These are phyloP conservation scores for Leptomonas pyrrhocoris DNA, from an alignment of 208 protist species.

Conservation along the genomic window DNA sequence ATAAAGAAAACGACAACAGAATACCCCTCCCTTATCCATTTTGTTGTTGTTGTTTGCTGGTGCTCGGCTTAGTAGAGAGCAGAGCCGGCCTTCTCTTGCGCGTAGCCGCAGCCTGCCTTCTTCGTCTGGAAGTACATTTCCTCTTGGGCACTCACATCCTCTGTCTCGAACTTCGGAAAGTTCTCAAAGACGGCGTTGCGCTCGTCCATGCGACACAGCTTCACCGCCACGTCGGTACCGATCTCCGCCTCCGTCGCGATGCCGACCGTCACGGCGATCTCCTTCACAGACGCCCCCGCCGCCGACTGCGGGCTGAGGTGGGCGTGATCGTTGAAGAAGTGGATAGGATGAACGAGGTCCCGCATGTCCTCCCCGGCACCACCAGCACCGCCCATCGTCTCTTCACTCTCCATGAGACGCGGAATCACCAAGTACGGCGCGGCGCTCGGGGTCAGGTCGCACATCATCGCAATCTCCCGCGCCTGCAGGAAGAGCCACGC, in stretches of 20 bases:
- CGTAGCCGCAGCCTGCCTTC: conserved; percentile 40
- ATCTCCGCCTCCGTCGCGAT: conserved; percentile 33
- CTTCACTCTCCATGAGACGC: conserved; percentile 71
- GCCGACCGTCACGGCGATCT: conserved; percentile 71
- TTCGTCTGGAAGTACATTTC: conserved; percentile 71
- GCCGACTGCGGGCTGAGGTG: conserved; percentile 33
- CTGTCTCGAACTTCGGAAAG: conserved; percentile 82
- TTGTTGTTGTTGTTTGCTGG: too few species aligned
- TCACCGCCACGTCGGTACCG: conserved; percentile 25
- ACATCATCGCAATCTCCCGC: conserved; percentile 76
- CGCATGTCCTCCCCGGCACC: conserved; percentile 38
- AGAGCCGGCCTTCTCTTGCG: conserved; percentile 49
- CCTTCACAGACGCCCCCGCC: conserved; percentile 16
- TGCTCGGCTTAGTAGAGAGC: conserved; percentile 20
- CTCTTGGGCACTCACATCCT: conserved; percentile 38
- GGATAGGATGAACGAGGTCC: conserved; percentile 40
- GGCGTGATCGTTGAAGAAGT: conserved; percentile 74
- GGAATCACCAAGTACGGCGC: conserved; percentile 76
- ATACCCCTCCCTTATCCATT: too few species aligned
- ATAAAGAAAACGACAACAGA: background rate
- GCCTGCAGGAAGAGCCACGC: conserved; percentile 85
- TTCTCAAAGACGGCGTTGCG: conserved; percentile 83
- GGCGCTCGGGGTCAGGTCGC: conserved; percentile 51
- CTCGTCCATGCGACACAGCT: conserved; percentile 38
- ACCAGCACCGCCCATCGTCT: conserved; percentile 28